A percentile compares a stretch with the other conserved stretches of the same genome.
phyloP scores from a whole-genome alignment of 75 land plant genomes.

The Azolla pinnata region DNA sequence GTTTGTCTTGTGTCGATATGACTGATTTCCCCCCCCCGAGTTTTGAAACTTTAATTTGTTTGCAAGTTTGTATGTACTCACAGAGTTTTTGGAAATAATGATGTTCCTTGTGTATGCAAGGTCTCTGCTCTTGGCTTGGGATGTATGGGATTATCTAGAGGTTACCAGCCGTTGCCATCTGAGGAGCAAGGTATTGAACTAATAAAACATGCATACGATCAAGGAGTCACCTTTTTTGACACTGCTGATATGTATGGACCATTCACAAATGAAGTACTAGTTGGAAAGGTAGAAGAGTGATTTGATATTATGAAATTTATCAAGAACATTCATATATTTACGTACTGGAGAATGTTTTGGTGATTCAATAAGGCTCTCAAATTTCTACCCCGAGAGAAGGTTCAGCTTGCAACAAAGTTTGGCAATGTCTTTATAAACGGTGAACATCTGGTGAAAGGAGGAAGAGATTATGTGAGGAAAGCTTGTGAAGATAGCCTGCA shows the following conservation, averaged over 20 bases:
- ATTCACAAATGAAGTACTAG: constrained; percentile 37
- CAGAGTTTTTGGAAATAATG: too few species aligned
- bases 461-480: constrained; percentile 48
- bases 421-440: constrained; percentile 15
- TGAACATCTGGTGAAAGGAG: constrained; percentile 25
- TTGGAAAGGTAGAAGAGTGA: constrained; percentile 41
- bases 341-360: background rate
- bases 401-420: constrained; percentile 67
- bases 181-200: constrained; percentile 40
- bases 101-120: too few species aligned
- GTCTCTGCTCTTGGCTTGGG: constrained; percentile 52
- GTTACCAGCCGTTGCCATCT: constrained; percentile 30
- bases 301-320: background rate
- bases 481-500: constrained; percentile 65
- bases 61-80: too few species aligned
- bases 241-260: constrained; percentile 63
- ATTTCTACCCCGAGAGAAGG: constrained; percentile 46
- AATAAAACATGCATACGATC: constrained; percentile 47
- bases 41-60: too few species aligned
- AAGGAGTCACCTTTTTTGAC: constrained; percentile 67
- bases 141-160: constrained; percentile 46
- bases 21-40: too few species aligned
- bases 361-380: constrained; percentile 42
- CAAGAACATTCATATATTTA: too few species aligned
- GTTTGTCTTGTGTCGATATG: too few species aligned